phyloP scores from a whole-genome alignment of 257 asterid genomes.

The Penstemon barbatus region DNA sequence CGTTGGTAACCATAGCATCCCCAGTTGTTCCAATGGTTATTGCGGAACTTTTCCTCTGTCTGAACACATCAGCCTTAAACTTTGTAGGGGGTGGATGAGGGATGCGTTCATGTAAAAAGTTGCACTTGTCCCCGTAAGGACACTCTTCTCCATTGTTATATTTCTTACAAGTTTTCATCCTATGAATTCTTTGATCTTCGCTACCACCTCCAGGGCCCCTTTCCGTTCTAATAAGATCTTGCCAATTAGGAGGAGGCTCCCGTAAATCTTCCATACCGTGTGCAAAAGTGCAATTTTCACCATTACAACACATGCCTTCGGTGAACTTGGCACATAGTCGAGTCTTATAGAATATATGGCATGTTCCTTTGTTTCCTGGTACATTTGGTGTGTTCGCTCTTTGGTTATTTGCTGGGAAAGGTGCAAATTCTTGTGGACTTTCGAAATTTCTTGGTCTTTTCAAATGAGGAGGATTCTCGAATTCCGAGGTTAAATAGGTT shows the following conservation, averaged over 20 bases:
- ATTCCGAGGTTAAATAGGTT: conserved; percentile 32
- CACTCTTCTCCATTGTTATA: conserved; percentile 78
- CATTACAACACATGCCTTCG: conserved; percentile 67
- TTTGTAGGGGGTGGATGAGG: too few relatives aligned
- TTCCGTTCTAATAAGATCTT: conserved; percentile 62
- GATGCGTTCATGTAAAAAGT: too few relatives aligned
- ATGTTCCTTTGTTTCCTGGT: conserved; percentile 50
- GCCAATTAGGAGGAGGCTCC: conserved; percentile 61
- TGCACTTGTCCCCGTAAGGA: conserved; percentile 77
- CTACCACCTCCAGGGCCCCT: conserved; percentile 35
- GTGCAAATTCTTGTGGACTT: conserved; percentile 28
- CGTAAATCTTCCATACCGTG: too few relatives aligned
- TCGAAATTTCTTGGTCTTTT: conserved; percentile 47
- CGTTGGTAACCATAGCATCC: background rate
- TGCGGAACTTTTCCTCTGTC: too few relatives aligned
- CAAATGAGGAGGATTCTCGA: conserved; percentile 38
- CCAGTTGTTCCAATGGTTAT: too few relatives aligned
- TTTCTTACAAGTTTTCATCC: conserved; percentile 79
- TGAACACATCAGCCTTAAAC: too few relatives aligned
- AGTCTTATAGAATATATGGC: conserved; percentile 73
- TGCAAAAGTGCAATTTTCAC: conserved; percentile 43
- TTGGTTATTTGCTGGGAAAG: conserved; percentile 30
- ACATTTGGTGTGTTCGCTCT: conserved; percentile 35
- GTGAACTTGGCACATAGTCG: conserved; percentile 65
- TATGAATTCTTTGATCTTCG: conserved; percentile 65